Evolutionary conservation across 345 rosid species (phyloP), one percentile per base, ranked within the genome.

Genomic region (Cardamine occulta): DNA sequence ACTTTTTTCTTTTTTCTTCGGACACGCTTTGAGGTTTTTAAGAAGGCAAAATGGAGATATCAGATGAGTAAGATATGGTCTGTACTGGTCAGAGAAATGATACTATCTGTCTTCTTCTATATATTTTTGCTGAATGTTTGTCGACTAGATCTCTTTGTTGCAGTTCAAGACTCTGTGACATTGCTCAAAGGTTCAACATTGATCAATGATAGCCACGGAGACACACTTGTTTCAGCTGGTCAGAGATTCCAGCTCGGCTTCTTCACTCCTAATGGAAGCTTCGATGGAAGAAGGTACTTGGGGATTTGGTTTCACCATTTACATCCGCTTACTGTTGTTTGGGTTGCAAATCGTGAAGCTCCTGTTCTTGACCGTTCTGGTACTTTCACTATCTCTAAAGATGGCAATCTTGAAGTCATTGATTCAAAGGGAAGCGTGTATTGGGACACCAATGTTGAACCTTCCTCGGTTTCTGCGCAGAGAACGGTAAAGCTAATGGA

Each of bases 301-400:
- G 91, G 86, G 6, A 75, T 87, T 34, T 85, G 91, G 89, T 78
- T 64, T 60, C 19, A 77, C 60, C 7, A 52, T 24, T 63, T 60
- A 8, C 39, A 70, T 18, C 82, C 82, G 63, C 54, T 13, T 5
- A 74, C 65, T 26, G 47, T 84, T 59, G 82, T 84, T 2, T 87
- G 86, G 88, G 83, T 87, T 47, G 87, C 87, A 32, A 84, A 81
- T n/a, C 53, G 85, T 26, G 75, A 79, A 28, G 4, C 58, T 0
- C 91, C 85, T 2, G 60, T 84, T 55, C 15, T 6, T 2, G 77
- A 63, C 12, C 15, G 3, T 24, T 42, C 29, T 0, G 74, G 80
- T 6, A 23, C 9, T 65, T 19, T 85, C 31, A 35, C 10, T 12
- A 15, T 81, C 45, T 29, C 45, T 9, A 64, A 59, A 28, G 79